A percentile compares a stretch with the other conserved stretches of the same genome.
Evolutionary conservation across 495 filamentous ascomycete species (phyloP).

Genomic region (Annulohypoxylon stygium): DNA sequence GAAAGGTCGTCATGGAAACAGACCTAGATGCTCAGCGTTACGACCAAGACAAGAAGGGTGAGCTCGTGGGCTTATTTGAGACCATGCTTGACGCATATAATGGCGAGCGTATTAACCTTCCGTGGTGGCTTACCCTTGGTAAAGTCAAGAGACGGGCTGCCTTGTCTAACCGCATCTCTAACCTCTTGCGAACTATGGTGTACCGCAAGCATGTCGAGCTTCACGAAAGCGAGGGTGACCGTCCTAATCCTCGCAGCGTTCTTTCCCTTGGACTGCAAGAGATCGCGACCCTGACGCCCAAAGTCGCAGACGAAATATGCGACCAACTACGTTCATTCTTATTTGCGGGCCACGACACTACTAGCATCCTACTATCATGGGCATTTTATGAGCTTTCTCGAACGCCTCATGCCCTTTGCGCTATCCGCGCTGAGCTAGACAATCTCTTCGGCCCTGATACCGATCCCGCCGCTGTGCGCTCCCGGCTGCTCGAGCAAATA

Average conservation of each 20-base stretch:
- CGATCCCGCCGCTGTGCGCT: background rate
- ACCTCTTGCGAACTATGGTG: no score
- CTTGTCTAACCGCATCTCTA: no score
- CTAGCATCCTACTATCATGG: background rate
- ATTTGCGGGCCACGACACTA: background rate
- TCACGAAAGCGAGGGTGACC: background rate
- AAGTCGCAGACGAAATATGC: background rate
- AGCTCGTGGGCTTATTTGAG: no score
- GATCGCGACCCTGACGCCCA: background rate
- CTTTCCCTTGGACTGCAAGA: background rate
- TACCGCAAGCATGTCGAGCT: background rate
- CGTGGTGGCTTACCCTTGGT: no score
- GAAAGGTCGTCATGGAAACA: no score
- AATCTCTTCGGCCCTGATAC: background rate
- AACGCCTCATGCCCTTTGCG: background rate
- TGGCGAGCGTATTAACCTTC: no score
- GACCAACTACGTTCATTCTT: background rate
- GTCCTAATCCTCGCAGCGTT: background rate
- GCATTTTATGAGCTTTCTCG: background rate
- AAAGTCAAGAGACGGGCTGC: no score
- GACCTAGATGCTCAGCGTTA: no score
- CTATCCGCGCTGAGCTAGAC: background rate
- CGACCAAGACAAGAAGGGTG: no score
- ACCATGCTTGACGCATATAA: no score
- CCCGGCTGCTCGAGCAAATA: background rate